Evolutionary conservation across 805 yeast species (phyloP).

Genomic region (Kuraishia piskuri): DNA sequence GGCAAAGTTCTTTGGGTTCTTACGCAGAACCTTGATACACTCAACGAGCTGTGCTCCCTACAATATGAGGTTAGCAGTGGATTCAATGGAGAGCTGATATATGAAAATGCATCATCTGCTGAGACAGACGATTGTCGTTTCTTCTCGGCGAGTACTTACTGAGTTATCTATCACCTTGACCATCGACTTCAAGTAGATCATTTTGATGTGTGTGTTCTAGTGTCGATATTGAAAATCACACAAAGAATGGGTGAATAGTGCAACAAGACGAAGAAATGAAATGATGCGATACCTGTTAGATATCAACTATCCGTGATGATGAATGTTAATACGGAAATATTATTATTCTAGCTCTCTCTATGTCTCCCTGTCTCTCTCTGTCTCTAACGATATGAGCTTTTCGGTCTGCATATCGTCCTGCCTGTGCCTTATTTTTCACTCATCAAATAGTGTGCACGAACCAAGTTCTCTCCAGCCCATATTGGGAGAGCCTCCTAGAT

Average conservation of each 20-base stretch:
- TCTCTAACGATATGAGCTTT: too few relatives aligned
- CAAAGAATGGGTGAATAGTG: too few relatives aligned
- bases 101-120: background rate
- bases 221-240: too few relatives aligned
- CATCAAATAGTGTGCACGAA: background rate
- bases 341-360: too few relatives aligned
- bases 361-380: background rate
- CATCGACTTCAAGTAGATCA: conserved; percentile 86
- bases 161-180: conserved; percentile 91
- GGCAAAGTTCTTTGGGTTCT: conserved; percentile 78
- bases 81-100: background rate
- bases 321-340: too few relatives aligned
- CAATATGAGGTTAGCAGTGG: background rate
- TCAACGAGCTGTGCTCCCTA: conserved; percentile 87
- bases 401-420: too few relatives aligned
- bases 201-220: conserved; percentile 18
- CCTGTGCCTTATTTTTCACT: background rate
- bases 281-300: too few relatives aligned
- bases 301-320: too few relatives aligned
- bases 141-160: conserved; percentile 15
- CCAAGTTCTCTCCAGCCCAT: too few relatives aligned
- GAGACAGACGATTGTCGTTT: background rate
- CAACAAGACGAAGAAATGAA: too few relatives aligned
- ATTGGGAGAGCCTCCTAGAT: too few relatives aligned
- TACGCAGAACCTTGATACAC: conserved; percentile 90